These are phyloP conservation scores for Ramularia endophylla DNA, from an alignment of 2,329 filamentous ascomycete genomes.

Conservation along the genomic window DNA sequence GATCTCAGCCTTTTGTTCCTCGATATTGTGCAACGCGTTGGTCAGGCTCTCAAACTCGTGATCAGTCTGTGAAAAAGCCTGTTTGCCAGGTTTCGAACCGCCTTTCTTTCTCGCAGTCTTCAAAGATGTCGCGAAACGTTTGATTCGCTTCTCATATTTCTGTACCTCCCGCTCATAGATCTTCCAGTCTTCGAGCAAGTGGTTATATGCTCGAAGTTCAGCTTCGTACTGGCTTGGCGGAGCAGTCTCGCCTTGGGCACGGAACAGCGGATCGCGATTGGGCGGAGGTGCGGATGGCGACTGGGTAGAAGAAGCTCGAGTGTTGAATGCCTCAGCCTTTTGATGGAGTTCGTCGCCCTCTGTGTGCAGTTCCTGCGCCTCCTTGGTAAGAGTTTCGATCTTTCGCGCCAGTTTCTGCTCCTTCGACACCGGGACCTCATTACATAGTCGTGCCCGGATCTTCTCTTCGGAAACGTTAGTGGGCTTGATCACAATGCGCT, in stretches of 20 bases:
- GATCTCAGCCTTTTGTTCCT: constrained; percentile 5
- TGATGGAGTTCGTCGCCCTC: constrained; percentile 3
- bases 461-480: no score
- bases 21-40: constrained; percentile 9
- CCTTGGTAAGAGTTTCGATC: constrained; percentile 7
- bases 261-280: constrained; percentile 7
- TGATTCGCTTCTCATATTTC: constrained; percentile 2
- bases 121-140: constrained; percentile 5
- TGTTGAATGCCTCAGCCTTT: constrained; percentile 1
- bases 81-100: constrained; percentile 4
- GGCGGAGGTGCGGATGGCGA: constrained; percentile 3
- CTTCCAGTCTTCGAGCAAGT: constrained; percentile 4
- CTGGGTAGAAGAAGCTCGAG: constrained; percentile 4
- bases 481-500: no score
- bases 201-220: constrained; percentile 2
- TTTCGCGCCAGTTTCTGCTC: not conserved
- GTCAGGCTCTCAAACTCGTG: constrained; percentile 10
- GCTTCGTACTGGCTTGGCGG: constrained; percentile 8
- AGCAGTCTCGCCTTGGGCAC: not conserved
- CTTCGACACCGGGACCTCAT: no score
- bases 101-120: constrained; percentile 2
- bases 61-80: constrained; percentile 4
- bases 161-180: constrained; percentile 4
- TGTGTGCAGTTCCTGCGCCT: constrained; percentile 6
- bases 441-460: no score